Percentiles rank a stretch among this genome's conserved stretches.
Evolutionary conservation across 768 basidiomycete genomes (phyloP).

Genomic region (Serendipita sp.): DNA sequence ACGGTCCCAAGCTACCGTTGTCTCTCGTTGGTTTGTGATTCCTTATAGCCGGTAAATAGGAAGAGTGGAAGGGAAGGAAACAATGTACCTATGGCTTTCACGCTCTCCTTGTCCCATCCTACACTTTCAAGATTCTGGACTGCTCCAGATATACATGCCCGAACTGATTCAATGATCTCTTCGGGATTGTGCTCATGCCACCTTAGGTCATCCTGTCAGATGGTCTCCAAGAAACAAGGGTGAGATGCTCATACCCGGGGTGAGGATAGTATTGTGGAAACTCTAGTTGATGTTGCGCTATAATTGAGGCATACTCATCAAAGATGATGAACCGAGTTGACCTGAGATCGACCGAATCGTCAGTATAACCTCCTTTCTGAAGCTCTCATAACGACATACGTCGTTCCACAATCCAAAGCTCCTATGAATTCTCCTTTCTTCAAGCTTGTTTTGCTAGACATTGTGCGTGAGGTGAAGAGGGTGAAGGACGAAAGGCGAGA

Average conservation of each 20-base stretch:
- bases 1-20: constrained; percentile 84
- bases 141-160: constrained; percentile 58
- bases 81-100: constrained; percentile 79
- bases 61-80: not conserved
- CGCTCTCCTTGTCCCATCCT: constrained; percentile 64
- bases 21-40: constrained; percentile 96
- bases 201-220: constrained; percentile 24
- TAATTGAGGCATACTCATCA: constrained; percentile 69
- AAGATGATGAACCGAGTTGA: constrained; percentile 88
- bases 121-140: constrained; percentile 50
- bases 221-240: not conserved
- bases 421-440: constrained; percentile 75
- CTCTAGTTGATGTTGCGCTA: constrained; percentile 80
- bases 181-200: constrained; percentile 93
- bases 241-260: constrained; percentile 41
- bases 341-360: constrained; percentile 24
- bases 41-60: constrained; percentile 27
- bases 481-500: not conserved
- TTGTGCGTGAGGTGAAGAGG: not conserved
- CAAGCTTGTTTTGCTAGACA: constrained; percentile 10
- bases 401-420: constrained; percentile 88
- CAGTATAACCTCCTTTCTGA: not conserved
- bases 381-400: constrained; percentile 34
- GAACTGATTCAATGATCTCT: constrained; percentile 62
- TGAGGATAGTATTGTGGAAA: constrained; percentile 88